Conservation (phyloP, 441 rosid genomes). For the Gossypium davidsonii region DNA sequence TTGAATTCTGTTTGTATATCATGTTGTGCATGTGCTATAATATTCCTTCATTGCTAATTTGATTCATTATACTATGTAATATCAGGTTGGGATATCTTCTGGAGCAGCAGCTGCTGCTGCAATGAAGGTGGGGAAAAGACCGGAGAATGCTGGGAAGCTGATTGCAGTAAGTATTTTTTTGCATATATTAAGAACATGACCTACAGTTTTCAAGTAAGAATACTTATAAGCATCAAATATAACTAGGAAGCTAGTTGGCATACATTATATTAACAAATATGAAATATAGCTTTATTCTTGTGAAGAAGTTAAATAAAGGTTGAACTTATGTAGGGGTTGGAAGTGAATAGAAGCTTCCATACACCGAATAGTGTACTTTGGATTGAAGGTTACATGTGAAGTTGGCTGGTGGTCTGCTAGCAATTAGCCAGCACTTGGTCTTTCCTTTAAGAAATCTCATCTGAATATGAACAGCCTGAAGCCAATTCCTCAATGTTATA, state of each 20-base stretch:
- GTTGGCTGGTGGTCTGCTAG: not conserved
- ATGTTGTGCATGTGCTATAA: not conserved
- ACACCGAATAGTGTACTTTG: not conserved
- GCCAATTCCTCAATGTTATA: not conserved
- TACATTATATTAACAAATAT: not conserved
- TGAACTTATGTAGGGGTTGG: not conserved
- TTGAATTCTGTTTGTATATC: not conserved
- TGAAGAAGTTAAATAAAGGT: not conserved
- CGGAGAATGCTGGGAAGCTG: conserved; percentile 82
- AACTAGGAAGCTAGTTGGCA: not conserved
- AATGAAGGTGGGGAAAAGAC: conserved; percentile 72
- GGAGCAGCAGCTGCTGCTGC: conserved; percentile 95
- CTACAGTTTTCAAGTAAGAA: not conserved
- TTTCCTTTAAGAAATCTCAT: not conserved
- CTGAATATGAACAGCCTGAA: not conserved
- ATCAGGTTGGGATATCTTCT: conserved; percentile 91
- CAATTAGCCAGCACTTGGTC: not conserved
- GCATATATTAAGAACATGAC: conserved; percentile 1
- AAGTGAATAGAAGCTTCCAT: not conserved
- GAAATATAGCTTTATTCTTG: not conserved
- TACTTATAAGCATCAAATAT: not conserved
- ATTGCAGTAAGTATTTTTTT: conserved; percentile 53
- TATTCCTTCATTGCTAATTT: not conserved
- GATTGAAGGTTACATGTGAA: not conserved
- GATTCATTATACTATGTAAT: conserved; percentile 1